Conservation (phyloP, 495 filamentous ascomycete genomes). For the Tuber microsphaerosporum region DNA sequence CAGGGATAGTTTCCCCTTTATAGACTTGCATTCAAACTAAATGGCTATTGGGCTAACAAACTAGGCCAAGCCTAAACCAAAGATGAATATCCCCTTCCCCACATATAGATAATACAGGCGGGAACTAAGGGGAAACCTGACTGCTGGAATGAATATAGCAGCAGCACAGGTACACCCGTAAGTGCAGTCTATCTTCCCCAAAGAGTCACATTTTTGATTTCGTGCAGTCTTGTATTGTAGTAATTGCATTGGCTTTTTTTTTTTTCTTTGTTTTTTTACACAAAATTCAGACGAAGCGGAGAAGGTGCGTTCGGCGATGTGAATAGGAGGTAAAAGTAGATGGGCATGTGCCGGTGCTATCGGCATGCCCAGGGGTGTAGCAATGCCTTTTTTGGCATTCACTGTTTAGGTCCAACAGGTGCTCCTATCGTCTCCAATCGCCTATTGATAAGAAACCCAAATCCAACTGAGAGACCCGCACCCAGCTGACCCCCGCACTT, state of each 20-base stretch:
- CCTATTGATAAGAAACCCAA: not conserved
- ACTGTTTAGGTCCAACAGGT: not conserved
- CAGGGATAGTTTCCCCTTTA: not conserved
- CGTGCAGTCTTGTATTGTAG: not conserved
- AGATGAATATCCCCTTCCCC: not conserved
- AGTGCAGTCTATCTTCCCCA: not conserved
- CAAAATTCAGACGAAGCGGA: too few species aligned
- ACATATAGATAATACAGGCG: not conserved
- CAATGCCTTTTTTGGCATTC: not conserved
- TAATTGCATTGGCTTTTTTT: not conserved
- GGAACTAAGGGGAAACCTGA: not conserved
- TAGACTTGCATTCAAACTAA: not conserved
- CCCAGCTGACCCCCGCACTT: not conserved
- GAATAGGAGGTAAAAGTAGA: not conserved
- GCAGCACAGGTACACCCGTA: not conserved
- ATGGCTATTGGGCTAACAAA: not conserved
- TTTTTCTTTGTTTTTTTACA: not conserved
- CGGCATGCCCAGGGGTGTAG: not conserved
- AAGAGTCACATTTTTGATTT: not conserved
- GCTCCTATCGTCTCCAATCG: not conserved
- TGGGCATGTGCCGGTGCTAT: not conserved
- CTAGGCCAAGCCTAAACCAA: not conserved
- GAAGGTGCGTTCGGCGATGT: too few species aligned
- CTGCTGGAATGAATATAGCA: not conserved
- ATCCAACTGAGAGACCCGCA: not conserved